Conservation (phyloP, 2,329 filamentous ascomycete genomes). For the Lizonia empirigonia region DNA sequence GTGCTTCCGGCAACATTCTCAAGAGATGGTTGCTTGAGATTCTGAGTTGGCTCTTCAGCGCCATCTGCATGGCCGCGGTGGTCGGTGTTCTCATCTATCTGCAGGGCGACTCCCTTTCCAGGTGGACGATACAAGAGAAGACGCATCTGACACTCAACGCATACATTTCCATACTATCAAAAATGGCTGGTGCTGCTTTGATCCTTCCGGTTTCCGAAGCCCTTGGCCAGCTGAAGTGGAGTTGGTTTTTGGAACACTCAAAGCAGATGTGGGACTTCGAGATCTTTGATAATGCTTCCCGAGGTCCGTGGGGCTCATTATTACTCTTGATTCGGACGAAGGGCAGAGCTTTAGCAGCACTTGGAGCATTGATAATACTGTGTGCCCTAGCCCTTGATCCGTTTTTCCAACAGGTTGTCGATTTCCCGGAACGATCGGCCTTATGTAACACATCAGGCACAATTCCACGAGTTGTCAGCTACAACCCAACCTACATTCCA, state of each 20-base stretch:
- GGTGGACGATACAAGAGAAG: slow-evolving; percentile 18
- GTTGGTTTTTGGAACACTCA: slow-evolving; percentile 36
- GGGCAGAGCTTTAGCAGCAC: slow-evolving; percentile 25
- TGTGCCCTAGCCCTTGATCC: slow-evolving; percentile 32
- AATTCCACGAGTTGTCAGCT: slow-evolving; percentile 19
- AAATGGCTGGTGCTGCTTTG: slow-evolving; percentile 37
- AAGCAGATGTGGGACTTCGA: slow-evolving; percentile 46
- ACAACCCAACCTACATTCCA: background rate
- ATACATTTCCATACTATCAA: slow-evolving; percentile 34
- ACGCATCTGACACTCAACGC: slow-evolving; percentile 33
- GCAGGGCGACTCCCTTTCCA: slow-evolving; percentile 3
- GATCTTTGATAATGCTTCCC: slow-evolving; percentile 41
- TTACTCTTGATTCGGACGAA: slow-evolving; percentile 27
- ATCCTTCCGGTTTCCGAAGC: slow-evolving; percentile 38
- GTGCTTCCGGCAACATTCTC: slow-evolving; percentile 19
- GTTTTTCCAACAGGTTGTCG: slow-evolving; percentile 42
- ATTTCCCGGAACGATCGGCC: slow-evolving; percentile 30
- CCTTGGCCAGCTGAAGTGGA: slow-evolving; percentile 46
- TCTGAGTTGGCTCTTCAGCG: slow-evolving; percentile 35
- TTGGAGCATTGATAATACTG: slow-evolving; percentile 34
- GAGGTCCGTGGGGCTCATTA: slow-evolving; percentile 36
- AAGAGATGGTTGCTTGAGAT: slow-evolving; percentile 36
- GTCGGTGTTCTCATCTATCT: slow-evolving; percentile 21
- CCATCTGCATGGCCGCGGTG: slow-evolving; percentile 30
- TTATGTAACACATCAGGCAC: slow-evolving; percentile 15